Conservation (phyloP, 2,329 filamentous ascomycete species). For the Gliomastix tumulicola region DNA sequence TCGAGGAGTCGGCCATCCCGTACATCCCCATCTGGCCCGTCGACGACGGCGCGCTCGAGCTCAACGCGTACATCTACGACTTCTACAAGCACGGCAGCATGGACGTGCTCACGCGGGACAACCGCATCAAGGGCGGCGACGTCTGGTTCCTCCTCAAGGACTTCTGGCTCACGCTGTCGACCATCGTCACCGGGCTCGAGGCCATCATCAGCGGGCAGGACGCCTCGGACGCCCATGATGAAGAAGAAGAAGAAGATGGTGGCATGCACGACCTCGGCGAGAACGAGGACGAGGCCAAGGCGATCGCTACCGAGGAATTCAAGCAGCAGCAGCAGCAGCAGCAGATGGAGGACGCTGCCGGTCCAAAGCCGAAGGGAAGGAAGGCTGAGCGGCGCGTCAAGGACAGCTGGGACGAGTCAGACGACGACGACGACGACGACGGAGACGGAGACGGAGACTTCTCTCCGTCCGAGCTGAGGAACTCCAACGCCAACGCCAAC, state of each 20-base stretch:
- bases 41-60: constrained; percentile 40
- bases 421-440: constrained; percentile 18
- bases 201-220: constrained; percentile 42
- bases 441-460: constrained; percentile 15
- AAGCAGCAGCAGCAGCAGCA: too few species aligned
- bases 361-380: neutral
- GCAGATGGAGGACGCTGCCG: too few species aligned
- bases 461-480: neutral
- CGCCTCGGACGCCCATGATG: constrained; percentile 19
- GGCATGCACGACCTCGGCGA: constrained; percentile 32
- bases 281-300: constrained; percentile 29
- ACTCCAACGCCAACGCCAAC: neutral
- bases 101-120: constrained; percentile 52
- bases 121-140: constrained; percentile 58
- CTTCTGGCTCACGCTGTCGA: constrained; percentile 53
- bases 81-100: constrained; percentile 71
- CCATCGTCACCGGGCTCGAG: constrained; percentile 60
- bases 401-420: constrained; percentile 41
- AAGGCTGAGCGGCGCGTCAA: constrained; percentile 6
- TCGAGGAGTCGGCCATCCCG: constrained; percentile 68
- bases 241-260: constrained; percentile 28
- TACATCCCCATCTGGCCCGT: constrained; percentile 53
- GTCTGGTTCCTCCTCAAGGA: constrained; percentile 67
- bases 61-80: constrained; percentile 66
- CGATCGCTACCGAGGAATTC: constrained; percentile 10